These are phyloP conservation scores for Clonostachys byssicola DNA, from an alignment of 2,329 filamentous ascomycete species.

Conservation along the genomic window DNA sequence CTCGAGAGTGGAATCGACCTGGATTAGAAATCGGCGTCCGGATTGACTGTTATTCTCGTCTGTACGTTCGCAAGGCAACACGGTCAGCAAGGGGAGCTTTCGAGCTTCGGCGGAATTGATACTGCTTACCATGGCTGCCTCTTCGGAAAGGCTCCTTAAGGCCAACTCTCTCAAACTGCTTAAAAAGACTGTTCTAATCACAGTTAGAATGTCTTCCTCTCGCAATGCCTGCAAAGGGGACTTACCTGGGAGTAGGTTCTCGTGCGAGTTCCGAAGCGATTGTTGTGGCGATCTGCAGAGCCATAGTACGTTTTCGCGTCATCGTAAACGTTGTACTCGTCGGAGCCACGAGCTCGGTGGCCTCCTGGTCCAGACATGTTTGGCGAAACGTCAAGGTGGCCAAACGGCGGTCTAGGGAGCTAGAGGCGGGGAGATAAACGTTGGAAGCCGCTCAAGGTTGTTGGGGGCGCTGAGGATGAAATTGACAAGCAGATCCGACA, in stretches of 20 bases:
- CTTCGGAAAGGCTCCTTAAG: conserved; percentile 51
- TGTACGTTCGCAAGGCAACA: conserved; percentile 26
- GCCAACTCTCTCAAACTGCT: conserved; percentile 47
- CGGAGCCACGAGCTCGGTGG: conserved; percentile 15
- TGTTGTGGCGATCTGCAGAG: conserved; percentile 47
- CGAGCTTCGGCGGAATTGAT: background rate
- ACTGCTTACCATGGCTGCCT: conserved; percentile 51
- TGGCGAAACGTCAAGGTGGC: background rate
- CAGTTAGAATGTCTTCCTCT: background rate
- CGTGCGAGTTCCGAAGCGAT: conserved; percentile 43
- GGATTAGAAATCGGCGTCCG: conserved; percentile 74
- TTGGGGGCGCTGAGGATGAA: no score
- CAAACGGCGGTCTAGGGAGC: background rate
- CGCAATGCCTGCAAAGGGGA: background rate
- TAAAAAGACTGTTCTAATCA: conserved; percentile 46
- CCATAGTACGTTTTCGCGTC: conserved; percentile 57
- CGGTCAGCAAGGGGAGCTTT: no score
- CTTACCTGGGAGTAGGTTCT: conserved; percentile 54
- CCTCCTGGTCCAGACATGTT: background rate
- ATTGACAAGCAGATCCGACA: no score
- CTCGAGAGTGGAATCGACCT: conserved; percentile 80
- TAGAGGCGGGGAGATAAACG: background rate
- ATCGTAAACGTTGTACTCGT: conserved; percentile 48
- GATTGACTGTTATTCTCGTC: conserved; percentile 69
- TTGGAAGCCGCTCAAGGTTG: no score